Evolutionary conservation across 352 stramenopile species (phyloP).

Genomic region (Elongisporangium prolatum): DNA sequence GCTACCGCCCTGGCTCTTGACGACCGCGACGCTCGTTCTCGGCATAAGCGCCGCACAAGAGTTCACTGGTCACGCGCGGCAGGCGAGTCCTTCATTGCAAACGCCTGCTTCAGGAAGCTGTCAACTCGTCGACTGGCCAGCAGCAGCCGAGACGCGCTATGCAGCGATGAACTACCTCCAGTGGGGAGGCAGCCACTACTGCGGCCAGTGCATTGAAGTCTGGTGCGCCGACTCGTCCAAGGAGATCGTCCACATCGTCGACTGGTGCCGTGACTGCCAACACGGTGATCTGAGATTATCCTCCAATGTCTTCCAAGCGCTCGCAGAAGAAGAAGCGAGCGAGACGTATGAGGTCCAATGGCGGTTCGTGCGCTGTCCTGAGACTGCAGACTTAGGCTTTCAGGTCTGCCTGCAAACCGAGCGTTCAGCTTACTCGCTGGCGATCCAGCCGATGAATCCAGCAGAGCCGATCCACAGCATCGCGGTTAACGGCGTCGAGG

Average conservation of each 20-base stretch:
- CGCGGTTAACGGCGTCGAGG: background rate
- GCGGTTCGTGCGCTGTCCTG: background rate
- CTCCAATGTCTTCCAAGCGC: conserved; percentile 1
- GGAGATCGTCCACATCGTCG: conserved; percentile 13
- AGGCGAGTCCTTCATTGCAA: background rate
- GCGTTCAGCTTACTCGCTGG: background rate
- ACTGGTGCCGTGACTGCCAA: conserved; percentile 7
- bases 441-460: background rate
- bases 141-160: background rate
- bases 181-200: conserved; percentile 4
- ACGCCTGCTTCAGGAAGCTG: background rate
- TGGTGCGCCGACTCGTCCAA: conserved; percentile 14
- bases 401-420: background rate
- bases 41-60: background rate
- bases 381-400: background rate
- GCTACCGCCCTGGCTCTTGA: background rate
- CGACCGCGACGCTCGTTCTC: background rate
- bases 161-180: conserved; percentile 12
- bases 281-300: conserved; percentile 13
- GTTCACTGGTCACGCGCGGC: background rate
- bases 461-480: background rate
- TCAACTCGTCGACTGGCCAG: background rate
- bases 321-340: background rate
- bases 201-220: conserved; percentile 17
- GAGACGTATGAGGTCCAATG: background rate